Evolutionary conservation across 1,284 basidiomycete genomes (phyloP), one percentile per base, ranked within the genome.

Genomic region (Cutaneotrichosporon dermatis): DNA sequence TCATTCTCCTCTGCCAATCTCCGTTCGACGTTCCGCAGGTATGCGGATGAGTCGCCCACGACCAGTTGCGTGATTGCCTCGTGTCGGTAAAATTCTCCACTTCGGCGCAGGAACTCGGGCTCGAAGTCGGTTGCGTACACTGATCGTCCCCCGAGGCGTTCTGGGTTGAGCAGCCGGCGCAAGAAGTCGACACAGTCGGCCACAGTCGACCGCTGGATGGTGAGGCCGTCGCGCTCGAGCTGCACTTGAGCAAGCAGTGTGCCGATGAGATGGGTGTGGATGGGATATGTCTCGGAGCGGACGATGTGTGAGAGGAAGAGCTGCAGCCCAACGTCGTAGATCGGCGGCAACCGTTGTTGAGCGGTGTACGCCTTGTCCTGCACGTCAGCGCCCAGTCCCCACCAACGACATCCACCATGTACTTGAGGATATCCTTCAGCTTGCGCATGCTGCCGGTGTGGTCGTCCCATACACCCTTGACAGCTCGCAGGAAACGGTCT

Each of bases 391-490:
- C n/a, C 8, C 11, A 16, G 13, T 1, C 16, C 12, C 51, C 33
- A 25, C 11, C 10, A 4, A n/a, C 25, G 5, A 11, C 12, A 73
- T 85, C 68, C 68, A 94, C 95, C 89, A 99, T 95, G 75, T 99
- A 99, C 72, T 90, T 92, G 66, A 99, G 81, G 40, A 99, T 86
- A 73, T 94, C 92, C 42, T 88, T 85, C 59, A 99, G 78, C 74
- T 94, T 92, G 46, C 84, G 82, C 89, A 98, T 92, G 76, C 88
- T 92, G 11, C 87, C 86, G 6, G 83, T 87, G 76, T 99, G 95
- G 74, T 98, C 93, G 62, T 95, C 90, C 95, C 96, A 99, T 2
- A 95, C 88, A 49, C 84, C 83, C 69, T 86, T 85, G 61, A 97
- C 70, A 11, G 90, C 88, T 72, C 89, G 92, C 69, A 98, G 79